Conservation (phyloP, 176 grass and related monocot species). For the Oropetium thomaeum region DNA sequence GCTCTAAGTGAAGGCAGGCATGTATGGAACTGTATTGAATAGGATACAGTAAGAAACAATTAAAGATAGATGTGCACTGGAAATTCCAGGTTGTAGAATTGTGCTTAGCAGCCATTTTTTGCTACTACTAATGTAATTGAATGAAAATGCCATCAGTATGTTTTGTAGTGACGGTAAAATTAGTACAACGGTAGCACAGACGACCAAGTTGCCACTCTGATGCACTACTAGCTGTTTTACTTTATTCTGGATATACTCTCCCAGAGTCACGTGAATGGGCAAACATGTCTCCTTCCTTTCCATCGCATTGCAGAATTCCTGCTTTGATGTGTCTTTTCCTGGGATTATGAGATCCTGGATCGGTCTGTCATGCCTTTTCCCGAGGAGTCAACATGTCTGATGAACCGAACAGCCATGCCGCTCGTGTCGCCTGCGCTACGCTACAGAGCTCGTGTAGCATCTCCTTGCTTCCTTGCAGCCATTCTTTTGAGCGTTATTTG, state of each 20-base stretch:
- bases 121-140: neutral
- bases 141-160: neutral
- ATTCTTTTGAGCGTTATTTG: slow-evolving; percentile 4
- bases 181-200: neutral
- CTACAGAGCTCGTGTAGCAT: neutral
- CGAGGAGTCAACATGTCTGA: slow-evolving; percentile 36
- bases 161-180: neutral
- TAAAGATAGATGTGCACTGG: neutral
- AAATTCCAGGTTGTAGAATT: neutral
- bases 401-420: neutral
- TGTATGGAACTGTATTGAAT: neutral
- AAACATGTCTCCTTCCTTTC: slow-evolving; percentile 1
- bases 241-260: neutral
- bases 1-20: neutral
- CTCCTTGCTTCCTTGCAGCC: slow-evolving; percentile 7
- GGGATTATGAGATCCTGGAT: slow-evolving; percentile 24
- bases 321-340: slow-evolving; percentile 41
- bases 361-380: slow-evolving; percentile 32
- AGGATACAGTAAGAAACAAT: neutral
- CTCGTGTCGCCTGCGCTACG: slow-evolving; percentile 6
- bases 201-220: neutral
- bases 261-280: neutral
- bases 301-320: slow-evolving; percentile 6
- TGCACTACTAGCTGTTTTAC: neutral
- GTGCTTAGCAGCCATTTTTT: neutral